phyloP scores from a whole-genome alignment of 768 basidiomycete species.

The Lentinula lateritia region DNA sequence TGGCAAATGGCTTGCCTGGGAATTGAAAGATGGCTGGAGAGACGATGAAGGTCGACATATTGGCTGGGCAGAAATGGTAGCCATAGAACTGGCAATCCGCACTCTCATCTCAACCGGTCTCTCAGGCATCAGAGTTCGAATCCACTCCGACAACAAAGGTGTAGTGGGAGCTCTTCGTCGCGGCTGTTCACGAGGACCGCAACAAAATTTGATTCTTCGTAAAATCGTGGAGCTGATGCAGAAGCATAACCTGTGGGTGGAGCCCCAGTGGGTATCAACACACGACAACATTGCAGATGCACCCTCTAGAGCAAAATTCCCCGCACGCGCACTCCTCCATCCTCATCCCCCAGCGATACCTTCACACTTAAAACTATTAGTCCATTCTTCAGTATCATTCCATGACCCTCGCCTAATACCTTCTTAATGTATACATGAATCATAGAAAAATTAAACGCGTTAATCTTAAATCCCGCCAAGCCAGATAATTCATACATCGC shows the following conservation, averaged over 20 bases:
- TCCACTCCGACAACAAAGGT: slow-evolving; percentile 37
- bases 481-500: no score
- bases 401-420: slow-evolving; percentile 6
- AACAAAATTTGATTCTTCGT: slow-evolving; percentile 25
- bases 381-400: neutral
- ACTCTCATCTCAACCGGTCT: slow-evolving; percentile 20
- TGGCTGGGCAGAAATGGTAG: slow-evolving; percentile 41
- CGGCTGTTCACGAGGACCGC: slow-evolving; percentile 15
- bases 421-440: no score
- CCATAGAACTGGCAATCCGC: slow-evolving; percentile 34
- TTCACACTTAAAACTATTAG: neutral
- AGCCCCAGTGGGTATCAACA: slow-evolving; percentile 24
- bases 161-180: slow-evolving; percentile 29
- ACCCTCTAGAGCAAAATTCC: slow-evolving; percentile 22
- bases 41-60: slow-evolving; percentile 22
- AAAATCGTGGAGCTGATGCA: slow-evolving; percentile 19
- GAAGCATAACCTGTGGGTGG: slow-evolving; percentile 16
- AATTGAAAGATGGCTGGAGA: slow-evolving; percentile 24
- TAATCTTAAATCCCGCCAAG: no score
- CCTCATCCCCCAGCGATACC: neutral
- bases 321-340: slow-evolving; percentile 8
- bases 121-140: slow-evolving; percentile 15
- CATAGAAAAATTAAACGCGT: no score
- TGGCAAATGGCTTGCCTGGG: slow-evolving; percentile 34
- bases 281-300: slow-evolving; percentile 28